These are phyloP conservation scores for Lonicera japonica DNA, from an alignment of 129 eudicot species.

Conservation along the genomic window DNA sequence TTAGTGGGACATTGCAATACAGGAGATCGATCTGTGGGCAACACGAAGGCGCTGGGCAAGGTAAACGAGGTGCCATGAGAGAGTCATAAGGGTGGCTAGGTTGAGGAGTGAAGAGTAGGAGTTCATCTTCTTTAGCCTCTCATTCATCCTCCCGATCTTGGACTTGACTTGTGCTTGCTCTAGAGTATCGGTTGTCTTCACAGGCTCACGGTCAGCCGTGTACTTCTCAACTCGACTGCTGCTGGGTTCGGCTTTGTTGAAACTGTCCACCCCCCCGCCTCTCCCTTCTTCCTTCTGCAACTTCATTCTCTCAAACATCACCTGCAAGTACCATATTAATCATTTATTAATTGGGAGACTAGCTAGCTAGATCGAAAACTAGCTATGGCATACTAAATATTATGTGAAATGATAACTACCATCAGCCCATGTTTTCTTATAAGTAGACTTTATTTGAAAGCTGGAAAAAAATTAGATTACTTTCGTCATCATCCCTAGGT, in stretches of 20 bases:
- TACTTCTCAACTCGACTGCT: slow-evolving; percentile 9
- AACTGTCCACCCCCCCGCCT: slow-evolving; percentile 10
- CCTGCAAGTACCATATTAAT: slow-evolving; percentile 24
- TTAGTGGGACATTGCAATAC: neutral
- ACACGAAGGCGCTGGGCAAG: slow-evolving; percentile 39
- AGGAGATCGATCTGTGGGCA: slow-evolving; percentile 5
- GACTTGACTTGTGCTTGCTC: slow-evolving; percentile 8
- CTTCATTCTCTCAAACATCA: slow-evolving; percentile 61
- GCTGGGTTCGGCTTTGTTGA: slow-evolving; percentile 3
- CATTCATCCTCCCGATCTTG: slow-evolving; percentile 15
- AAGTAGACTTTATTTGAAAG: neutral
- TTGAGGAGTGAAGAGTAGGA: slow-evolving; percentile 52
- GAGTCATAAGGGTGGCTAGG: slow-evolving; percentile 42
- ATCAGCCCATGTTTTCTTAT: neutral
- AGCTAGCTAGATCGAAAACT: no score
- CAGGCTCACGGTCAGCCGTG: neutral
- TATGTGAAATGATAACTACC: neutral
- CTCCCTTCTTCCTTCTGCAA: slow-evolving; percentile 78
- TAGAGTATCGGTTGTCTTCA: neutral
- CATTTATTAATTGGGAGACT: neutral
- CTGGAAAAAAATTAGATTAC: neutral
- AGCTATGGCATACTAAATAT: no score
- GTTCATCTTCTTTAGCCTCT: slow-evolving; percentile 49
- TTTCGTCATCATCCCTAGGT: neutral
- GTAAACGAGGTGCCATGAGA: slow-evolving; percentile 67